A percentile compares a stretch with the other conserved stretches of the same genome.
These are phyloP conservation scores for Aspergillus pseudoviridinutans DNA, from an alignment of 2,329 filamentous ascomycete genomes.

Conservation along the genomic window DNA sequence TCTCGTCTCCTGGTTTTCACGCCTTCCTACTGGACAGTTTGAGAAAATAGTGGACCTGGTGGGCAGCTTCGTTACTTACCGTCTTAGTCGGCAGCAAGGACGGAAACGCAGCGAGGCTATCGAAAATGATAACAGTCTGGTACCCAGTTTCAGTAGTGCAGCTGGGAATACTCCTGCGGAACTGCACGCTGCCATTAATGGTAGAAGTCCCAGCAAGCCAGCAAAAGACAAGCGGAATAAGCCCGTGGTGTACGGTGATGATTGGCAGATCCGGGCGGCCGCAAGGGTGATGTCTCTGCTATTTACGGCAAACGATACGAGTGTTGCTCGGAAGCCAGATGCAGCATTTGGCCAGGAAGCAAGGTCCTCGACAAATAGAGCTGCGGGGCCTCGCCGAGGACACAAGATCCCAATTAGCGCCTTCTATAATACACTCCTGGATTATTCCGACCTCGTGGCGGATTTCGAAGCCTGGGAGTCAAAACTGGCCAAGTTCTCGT, in stretches of 20 bases:
- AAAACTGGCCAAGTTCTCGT: conserved; percentile 69
- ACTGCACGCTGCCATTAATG: conserved; percentile 70
- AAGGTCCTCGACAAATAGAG: conserved; percentile 34
- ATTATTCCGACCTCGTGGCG: conserved; percentile 77
- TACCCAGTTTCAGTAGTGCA: conserved; percentile 68
- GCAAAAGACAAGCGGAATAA: conserved; percentile 49
- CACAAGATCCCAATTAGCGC: conserved; percentile 74
- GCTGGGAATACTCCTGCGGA: conserved; percentile 62
- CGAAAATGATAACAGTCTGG: conserved; percentile 58
- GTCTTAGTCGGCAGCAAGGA: conserved; percentile 67
- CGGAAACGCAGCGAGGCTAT: conserved; percentile 59
- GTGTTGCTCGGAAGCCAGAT: conserved; percentile 38
- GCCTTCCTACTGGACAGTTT: conserved; percentile 65
- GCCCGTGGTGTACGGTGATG: conserved; percentile 65
- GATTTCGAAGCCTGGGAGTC: conserved; percentile 89
- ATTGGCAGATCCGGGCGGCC: conserved; percentile 85
- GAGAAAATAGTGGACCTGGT: conserved; percentile 71
- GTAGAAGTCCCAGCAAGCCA: conserved; percentile 47
- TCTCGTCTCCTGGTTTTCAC: conserved; percentile 73
- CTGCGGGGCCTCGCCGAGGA: conserved; percentile 50
- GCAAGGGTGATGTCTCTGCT: conserved; percentile 75
- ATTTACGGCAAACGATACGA: conserved; percentile 72
- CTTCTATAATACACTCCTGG: conserved; percentile 83
- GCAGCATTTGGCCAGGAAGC: conserved; percentile 23
- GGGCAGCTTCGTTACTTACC: conserved; percentile 74